Evolutionary conservation across 2,329 filamentous ascomycete genomes (phyloP), one percentile per base, ranked within the genome.

Genomic region (Tolypocladium capitatum): DNA sequence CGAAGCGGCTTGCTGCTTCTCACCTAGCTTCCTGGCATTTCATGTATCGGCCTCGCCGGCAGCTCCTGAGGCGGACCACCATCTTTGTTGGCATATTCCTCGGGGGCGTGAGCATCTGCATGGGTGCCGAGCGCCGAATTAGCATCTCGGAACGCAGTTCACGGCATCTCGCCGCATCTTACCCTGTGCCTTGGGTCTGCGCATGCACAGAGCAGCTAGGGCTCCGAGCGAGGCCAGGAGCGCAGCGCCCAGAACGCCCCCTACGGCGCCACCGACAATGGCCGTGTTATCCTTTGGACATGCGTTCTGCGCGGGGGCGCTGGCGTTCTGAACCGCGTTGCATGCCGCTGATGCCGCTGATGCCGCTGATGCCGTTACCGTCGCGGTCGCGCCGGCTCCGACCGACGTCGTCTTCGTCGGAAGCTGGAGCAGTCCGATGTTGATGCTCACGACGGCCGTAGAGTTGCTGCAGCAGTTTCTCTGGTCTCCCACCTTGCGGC

Each of bases 251-350:
- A 58, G 48, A 5, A 47, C 50, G 21, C 53, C 54, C 10, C 56
- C 54, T 2, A 57, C 52, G 1, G 54, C 54, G 4, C 54, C 55
- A 10, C 53, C 55, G 24, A 58, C 54, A 3, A 54, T 48, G 1
- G 52, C 54, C 13, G 53, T 47, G 7, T 53, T 57, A 43, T 56
- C 50, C 30, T 51, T 50, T 1, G 56, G 55, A 24, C 56, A 58
- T 14, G 32, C 28, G 27, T 36, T 30, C 35, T 18, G 18, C 5
- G 38, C 4, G 16, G 38, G 20, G 4, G 6, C 32, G 32, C 43
- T 11, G 21, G 21, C 42, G 2, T 11, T 7, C 36, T 36, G 44
- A 8, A 16, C 27, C n/a, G 32, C 2, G 34, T 16, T 28, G 34
- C 45, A 40, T 14, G 7, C 32, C 1, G 44, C 10, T 6, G 44